Evolutionary conservation across 2,329 filamentous ascomycete species (phyloP).

Genomic region (Pseudogymnoascus sp.): DNA sequence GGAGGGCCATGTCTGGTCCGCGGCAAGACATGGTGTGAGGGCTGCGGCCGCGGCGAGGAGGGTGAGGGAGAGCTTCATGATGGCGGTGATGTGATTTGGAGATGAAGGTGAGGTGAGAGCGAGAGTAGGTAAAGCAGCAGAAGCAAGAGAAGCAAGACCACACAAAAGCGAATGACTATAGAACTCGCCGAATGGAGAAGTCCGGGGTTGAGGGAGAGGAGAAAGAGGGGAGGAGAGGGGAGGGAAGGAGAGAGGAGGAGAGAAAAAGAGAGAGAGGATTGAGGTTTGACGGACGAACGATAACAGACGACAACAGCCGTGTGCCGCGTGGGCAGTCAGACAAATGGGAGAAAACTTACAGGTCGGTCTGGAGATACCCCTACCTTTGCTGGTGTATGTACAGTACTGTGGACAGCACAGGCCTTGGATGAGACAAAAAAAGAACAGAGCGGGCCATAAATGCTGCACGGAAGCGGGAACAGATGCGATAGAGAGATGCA

Average conservation of each 20-base stretch:
- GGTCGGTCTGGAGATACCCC: neutral
- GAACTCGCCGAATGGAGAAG: neutral
- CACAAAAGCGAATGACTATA: neutral
- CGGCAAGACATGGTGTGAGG: constrained; percentile 16
- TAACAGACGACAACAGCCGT: neutral
- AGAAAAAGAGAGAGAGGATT: neutral
- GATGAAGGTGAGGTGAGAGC: neutral
- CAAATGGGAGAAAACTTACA: neutral
- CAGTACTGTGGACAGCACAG: neutral
- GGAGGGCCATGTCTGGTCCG: constrained; percentile 53
- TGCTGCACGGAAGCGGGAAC: neutral
- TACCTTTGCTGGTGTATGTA: neutral
- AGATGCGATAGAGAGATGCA: constrained; percentile 1
- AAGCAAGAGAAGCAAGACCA: neutral
- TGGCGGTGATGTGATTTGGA: neutral
- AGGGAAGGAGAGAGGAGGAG: neutral
- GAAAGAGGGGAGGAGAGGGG: neutral
- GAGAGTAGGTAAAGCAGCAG: neutral
- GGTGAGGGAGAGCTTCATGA: constrained; percentile 19
- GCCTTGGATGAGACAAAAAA: neutral
- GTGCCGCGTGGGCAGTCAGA: neutral
- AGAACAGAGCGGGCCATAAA: neutral
- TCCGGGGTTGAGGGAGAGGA: neutral
- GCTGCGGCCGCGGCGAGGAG: constrained; percentile 13
- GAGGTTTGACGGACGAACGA: neutral